Evolutionary conservation across 2,329 filamentous ascomycete species (phyloP).

Genomic region (Sporothrix pseudoabietina): DNA sequence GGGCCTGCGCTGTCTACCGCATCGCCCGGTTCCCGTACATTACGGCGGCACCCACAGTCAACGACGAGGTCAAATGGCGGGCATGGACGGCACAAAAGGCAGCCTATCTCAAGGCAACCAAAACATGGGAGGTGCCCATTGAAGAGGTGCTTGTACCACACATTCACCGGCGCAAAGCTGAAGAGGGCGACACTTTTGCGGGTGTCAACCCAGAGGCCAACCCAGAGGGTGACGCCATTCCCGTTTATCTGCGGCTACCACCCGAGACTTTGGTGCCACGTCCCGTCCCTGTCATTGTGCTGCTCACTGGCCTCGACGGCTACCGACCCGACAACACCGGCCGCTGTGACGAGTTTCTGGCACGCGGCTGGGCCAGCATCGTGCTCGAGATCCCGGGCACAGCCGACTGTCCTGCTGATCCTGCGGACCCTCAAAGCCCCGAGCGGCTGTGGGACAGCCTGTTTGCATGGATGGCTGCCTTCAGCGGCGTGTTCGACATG

Average conservation of each 20-base stretch:
- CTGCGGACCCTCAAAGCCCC: conserved; percentile 58
- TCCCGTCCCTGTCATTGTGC: conserved; percentile 52
- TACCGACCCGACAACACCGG: conserved; percentile 65
- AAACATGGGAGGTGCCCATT: conserved; percentile 59
- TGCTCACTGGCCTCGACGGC: conserved; percentile 64
- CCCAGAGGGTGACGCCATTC: conserved; percentile 59
- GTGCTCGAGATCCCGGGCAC: conserved; percentile 68
- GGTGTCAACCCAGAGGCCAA: conserved; percentile 46
- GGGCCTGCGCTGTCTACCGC: conserved; percentile 71
- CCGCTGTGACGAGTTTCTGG: conserved; percentile 62
- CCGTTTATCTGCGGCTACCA: conserved; percentile 67
- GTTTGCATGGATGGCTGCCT: conserved; percentile 58
- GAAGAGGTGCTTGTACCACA: conserved; percentile 65
- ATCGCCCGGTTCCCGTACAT: conserved; percentile 71
- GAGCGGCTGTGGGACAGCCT: conserved; percentile 66
- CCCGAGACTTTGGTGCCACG: conserved; percentile 44
- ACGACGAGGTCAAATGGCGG: conserved; percentile 54
- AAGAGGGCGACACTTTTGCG: conserved; percentile 38
- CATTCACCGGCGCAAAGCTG: conserved; percentile 42
- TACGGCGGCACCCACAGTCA: conserved; percentile 45
- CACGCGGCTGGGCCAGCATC: conserved; percentile 64
- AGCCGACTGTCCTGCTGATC: conserved; percentile 66
- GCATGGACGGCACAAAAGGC: conserved; percentile 69
- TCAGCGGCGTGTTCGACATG: conserved; percentile 57
- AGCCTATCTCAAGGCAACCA: conserved; percentile 60